Evolutionary conservation across 176 grass and related monocot species (phyloP), one percentile per base, ranked within the genome.

Genomic region (Bolboschoenus planiculmis): DNA sequence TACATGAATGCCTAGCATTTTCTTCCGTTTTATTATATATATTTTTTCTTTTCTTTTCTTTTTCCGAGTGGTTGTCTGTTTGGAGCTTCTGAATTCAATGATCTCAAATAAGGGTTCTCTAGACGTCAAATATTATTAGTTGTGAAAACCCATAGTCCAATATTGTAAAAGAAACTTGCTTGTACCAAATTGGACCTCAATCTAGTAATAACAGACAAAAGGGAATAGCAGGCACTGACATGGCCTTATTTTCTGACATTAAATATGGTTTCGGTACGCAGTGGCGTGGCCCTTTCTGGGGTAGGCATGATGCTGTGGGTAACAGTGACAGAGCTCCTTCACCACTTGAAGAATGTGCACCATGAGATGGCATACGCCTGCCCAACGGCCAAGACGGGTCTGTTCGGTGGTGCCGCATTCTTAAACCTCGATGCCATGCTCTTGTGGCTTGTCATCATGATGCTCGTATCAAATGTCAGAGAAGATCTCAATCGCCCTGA

Each of bases 401-500:
- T 97, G 24, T 74, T 94, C 51, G 87, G 88, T 10, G 90, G 88
- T 10, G 63, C 83, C 4, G 90, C 88, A 33, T 94, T 91, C 80
- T 76, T 92, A 24, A 58, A 87, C 60, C 89, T 97, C 4, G 78
- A 94, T 80, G 88, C 87, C 7, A 43, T 78, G 43, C 70, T 97
- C 82, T 92, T 97, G 39, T 97, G 90, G 95, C 35, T 94, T 8
- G 33, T 83, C 4, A 82, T 67, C 80, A 56, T 85, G 53, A 91
- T 97, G 90, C 85, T 97, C 6, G 40, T 4, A 15, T 5, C 50
- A 24, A 97, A 97, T 58, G 78, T 86, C 30, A 85, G 87, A 83
- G 70, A 85, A 16, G 94, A 97, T 62, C 74, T 90, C 33, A 78
- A 87, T 16, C 50, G 60, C 14, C 82, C 59, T 15, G 27, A 35